Base-by-base conservation (phyloP, 2,329 filamentous ascomycete genomes). In the Teratosphaeria gauchensis region DNA sequence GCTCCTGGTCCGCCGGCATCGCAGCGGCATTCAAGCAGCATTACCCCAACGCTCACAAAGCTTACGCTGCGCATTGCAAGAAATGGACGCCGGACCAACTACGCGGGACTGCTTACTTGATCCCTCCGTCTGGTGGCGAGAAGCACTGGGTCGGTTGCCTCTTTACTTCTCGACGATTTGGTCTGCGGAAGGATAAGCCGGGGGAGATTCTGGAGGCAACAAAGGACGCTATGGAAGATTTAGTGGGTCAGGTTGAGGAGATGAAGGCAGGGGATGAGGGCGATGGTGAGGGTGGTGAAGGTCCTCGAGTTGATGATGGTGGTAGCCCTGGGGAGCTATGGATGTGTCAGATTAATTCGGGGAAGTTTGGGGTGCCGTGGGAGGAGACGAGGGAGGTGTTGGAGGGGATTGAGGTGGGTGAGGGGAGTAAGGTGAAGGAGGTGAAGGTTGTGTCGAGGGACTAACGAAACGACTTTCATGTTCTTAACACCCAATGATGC, bases 1-100 rank as follows among this genome's bases (percentile, higher is more conserved):
- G 83, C 5, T 66, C 65, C 14, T 86, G 83, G 83, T 81, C 81
- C 53, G 76, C 75, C 3, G 83, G 83, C n/a, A 82, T 85, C 56
- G 83, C 83, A 1, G 63, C 66, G 35, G 73, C 70, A 0, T 84
- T 85, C 71, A 77, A 74, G 24, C 59, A 69, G 4, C 69, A 69
- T 24, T 85, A 83, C 59, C 82, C 82, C 0, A 64, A 69, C 0
- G 82, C 82, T 1, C 82, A 74, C 70, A 60, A 69, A 2, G 63
- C 73, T 24, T 82, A 85, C 68, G 65, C 69, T 7, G 53, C 64
- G 0, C 74, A 83, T 69, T 86, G 82, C 68, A 66, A 70, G 51
- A 65, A 65, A 16, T 54, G 64, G 8, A 63, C 68, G 7, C 65
- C 69, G n/a, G 57, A 60, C 0, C 65, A 72, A 0, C 68, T 72